Evolutionary conservation across 1,284 basidiomycete genomes (phyloP).

Genomic region (Paramarasmius palmivorus): DNA sequence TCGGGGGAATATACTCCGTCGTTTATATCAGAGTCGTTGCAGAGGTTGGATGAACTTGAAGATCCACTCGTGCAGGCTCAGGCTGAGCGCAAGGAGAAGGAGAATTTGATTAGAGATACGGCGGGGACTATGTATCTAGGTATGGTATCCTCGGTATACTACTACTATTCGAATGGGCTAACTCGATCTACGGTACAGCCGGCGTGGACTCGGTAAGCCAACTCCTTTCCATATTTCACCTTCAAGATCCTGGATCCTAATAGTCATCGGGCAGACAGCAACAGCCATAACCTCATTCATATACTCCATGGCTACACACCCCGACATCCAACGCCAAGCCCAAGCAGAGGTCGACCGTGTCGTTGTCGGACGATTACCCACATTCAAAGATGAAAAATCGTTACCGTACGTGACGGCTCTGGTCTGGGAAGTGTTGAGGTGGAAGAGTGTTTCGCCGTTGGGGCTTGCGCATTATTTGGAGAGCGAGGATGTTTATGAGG

Average conservation of each 20-base stretch:
- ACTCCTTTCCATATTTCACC: too few species aligned
- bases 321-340: conserved; percentile 7
- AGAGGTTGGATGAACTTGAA: too few species aligned
- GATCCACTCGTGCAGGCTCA: too few species aligned
- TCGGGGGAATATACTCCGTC: too few species aligned
- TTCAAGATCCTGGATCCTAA: too few species aligned
- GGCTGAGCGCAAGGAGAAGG: too few species aligned
- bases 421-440: neutral
- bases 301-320: neutral
- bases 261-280: neutral
- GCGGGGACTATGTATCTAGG: too few species aligned
- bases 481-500: conserved; percentile 10
- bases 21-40: too few species aligned
- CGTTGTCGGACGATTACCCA: conserved; percentile 3
- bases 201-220: neutral
- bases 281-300: neutral
- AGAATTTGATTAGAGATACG: too few species aligned
- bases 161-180: too few species aligned
- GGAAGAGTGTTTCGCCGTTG: conserved; percentile 6
- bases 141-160: too few species aligned
- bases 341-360: conserved; percentile 13
- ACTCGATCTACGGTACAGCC: too few species aligned
- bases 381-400: neutral
- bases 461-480: neutral
- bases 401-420: conserved; percentile 8